Evolutionary conservation across 2,329 filamentous ascomycete genomes (phyloP), one percentile per base, ranked within the genome.

Genomic region (Colletotrichum lini): DNA sequence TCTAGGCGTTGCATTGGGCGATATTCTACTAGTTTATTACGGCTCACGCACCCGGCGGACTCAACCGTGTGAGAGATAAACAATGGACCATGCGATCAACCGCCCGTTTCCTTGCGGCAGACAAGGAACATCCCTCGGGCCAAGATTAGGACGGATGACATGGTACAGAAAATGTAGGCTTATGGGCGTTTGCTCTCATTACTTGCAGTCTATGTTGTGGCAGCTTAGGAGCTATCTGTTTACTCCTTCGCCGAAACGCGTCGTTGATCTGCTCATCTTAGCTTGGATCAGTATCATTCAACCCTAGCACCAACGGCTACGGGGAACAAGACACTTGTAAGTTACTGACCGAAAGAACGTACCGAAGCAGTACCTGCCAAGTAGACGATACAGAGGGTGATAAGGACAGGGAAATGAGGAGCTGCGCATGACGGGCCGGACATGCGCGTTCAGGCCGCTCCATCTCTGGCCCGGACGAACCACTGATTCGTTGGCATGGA

Each of bases 341-440:
- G 38, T 15, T 16, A 13, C 12, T 3, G 2, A 44, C 21, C 54
- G 26, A 6, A 23, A 45, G 40, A 26, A 60, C 30, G 42, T 2
- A n/a, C 42, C 30, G 1, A n/a, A 45, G 10, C 15, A 58, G 40
- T 35, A 49, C 7, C 30, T 18, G 21, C 54, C 35, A 26, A 52
- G 42, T 63, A 38, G 18, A 4, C 23, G 44, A 50, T 23, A 15
- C 21, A 26, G n/a, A 50, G 44, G 16, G 21, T 66, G 56, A 42
- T 60, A 47, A 69, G 56, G 30, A 35, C 63, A 13, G n/a, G 65
- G 58, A 68, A 71, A 59, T 67, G 68, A 71, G 49, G 47, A 63
- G 42, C 45, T 62, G 58, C 47, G 57, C 50, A 63, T 49, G 13
- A 59, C 18, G 52, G 68, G 53, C 38, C 47, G 8, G 58, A 53